phyloP scores from a whole-genome alignment of 495 filamentous ascomycete species.

The Filosporella fistucella region DNA sequence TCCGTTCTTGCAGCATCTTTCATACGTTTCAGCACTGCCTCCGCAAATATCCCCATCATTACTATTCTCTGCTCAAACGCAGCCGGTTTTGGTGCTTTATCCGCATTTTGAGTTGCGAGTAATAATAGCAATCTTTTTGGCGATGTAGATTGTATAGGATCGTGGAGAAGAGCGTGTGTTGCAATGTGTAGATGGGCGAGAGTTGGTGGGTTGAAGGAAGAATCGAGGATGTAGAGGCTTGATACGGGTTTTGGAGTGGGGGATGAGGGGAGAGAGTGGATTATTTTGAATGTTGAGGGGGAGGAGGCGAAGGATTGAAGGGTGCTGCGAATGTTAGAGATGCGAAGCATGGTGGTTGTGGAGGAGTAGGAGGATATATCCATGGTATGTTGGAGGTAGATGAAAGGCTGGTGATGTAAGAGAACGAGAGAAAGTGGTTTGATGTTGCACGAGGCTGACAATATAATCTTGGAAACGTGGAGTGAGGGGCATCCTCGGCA shows the following conservation, averaged over 20 bases:
- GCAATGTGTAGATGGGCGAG: conserved; percentile 76
- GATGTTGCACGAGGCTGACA: too few relatives aligned
- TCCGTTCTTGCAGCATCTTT: conserved; percentile 2
- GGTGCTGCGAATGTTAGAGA: conserved; percentile 13
- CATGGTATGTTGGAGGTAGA: too few relatives aligned
- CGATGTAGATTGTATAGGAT: conserved; percentile 17
- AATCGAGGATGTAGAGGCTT: conserved; percentile 80
- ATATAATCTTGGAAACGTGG: neutral
- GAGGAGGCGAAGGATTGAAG: conserved; percentile 19
- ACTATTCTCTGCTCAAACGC: conserved; percentile 73
- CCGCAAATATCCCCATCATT: conserved; percentile 83
- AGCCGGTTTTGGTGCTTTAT: conserved; percentile 84
- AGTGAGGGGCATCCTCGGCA: too few relatives aligned
- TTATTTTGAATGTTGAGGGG: conserved; percentile 16
- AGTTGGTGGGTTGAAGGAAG: conserved; percentile 93
- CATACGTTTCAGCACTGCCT: conserved; percentile 43
- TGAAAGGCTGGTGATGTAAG: too few relatives aligned
- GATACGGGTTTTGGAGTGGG: conserved; percentile 5
- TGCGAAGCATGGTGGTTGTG: neutral
- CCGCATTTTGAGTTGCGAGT: conserved; percentile 86
- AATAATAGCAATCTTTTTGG: conserved; percentile 68
- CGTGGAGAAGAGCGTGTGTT: conserved; percentile 54
- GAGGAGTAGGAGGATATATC: neutral
- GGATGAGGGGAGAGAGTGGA: conserved; percentile 13
- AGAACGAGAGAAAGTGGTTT: too few relatives aligned